Percentiles rank a stretch among this genome's conserved stretches.
phyloP scores from a whole-genome alignment of 108 stramenopile species.

The Parmales sp. region DNA sequence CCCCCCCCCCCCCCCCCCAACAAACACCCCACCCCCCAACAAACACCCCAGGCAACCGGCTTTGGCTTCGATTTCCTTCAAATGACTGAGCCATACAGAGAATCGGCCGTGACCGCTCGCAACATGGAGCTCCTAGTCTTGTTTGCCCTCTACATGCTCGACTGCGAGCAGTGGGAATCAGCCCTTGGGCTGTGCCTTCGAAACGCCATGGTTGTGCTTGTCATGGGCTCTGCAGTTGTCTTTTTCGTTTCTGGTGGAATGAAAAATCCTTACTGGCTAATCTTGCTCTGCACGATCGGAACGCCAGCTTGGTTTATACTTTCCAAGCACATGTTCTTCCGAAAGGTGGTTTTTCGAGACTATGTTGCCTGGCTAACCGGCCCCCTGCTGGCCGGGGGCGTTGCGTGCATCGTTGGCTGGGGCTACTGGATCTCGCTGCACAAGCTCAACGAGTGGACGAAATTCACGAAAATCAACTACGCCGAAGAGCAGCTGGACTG shows the following conservation, averaged over 20 bases:
- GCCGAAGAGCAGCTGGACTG: background rate
- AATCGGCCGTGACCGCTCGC: constrained; percentile 14
- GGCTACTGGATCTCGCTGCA: constrained; percentile 24
- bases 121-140: constrained; percentile 6
- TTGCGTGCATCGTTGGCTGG: constrained; percentile 23
- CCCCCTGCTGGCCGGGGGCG: constrained; percentile 26
- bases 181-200: constrained; percentile 20
- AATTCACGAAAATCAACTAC: background rate
- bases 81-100: constrained; percentile 23
- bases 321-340: constrained; percentile 30
- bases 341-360: constrained; percentile 17
- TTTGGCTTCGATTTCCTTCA: constrained; percentile 30
- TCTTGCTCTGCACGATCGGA: constrained; percentile 33
- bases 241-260: constrained; percentile 19
- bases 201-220: constrained; percentile 15
- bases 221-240: constrained; percentile 21
- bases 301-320: constrained; percentile 40
- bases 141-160: constrained; percentile 38
- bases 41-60: constrained; percentile 25
- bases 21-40: background rate
- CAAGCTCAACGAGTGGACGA: constrained; percentile 34
- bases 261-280: constrained; percentile 38
- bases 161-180: constrained; percentile 35
- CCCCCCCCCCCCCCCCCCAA: background rate
- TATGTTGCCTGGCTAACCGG: constrained; percentile 38